A percentile compares a stretch with the other conserved stretches of the same genome.
Conservation (phyloP, 2,329 filamentous ascomycete genomes). For the Fonsecaea multimorphosa region DNA sequence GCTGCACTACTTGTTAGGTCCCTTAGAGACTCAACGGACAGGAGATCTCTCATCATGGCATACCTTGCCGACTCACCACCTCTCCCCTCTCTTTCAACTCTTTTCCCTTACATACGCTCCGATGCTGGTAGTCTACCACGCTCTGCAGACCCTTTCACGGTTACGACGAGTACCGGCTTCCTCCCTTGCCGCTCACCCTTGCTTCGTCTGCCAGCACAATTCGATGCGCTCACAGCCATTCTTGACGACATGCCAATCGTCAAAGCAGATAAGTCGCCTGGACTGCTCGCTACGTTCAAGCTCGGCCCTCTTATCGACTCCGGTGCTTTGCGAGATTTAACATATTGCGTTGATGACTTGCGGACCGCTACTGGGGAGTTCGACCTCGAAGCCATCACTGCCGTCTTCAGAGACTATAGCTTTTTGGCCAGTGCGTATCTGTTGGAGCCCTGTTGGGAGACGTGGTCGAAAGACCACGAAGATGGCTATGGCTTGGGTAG, state of each 20-base stretch:
- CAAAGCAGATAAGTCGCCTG: constrained; percentile 73
- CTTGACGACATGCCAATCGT: constrained; percentile 79
- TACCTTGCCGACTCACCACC: constrained; percentile 36
- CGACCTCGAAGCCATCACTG: constrained; percentile 80
- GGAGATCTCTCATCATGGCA: constrained; percentile 18
- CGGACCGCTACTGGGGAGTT: constrained; percentile 52
- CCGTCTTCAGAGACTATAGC: constrained; percentile 87
- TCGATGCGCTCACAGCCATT: constrained; percentile 73
- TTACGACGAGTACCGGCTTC: constrained; percentile 55
- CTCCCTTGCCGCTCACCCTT: constrained; percentile 50
- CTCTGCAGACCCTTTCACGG: constrained; percentile 55
- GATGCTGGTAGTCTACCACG: constrained; percentile 50
- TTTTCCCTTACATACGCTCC: constrained; percentile 54
- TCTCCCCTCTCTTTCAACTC: constrained; percentile 47
- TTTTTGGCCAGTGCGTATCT: constrained; percentile 90
- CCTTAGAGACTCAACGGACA: background rate
- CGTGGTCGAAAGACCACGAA: constrained; percentile 62
- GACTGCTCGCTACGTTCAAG: constrained; percentile 74
- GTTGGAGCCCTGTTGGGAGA: constrained; percentile 87
- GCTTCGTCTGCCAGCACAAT: constrained; percentile 70
- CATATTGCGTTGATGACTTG: constrained; percentile 73
- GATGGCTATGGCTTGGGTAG: constrained; percentile 80
- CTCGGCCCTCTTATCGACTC: constrained; percentile 76
- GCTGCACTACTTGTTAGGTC: too few relatives aligned
- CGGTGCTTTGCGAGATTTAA: constrained; percentile 76